Evolutionary conservation across 2,329 filamentous ascomycete species (phyloP).

Genomic region (Ascochyta pisi): DNA sequence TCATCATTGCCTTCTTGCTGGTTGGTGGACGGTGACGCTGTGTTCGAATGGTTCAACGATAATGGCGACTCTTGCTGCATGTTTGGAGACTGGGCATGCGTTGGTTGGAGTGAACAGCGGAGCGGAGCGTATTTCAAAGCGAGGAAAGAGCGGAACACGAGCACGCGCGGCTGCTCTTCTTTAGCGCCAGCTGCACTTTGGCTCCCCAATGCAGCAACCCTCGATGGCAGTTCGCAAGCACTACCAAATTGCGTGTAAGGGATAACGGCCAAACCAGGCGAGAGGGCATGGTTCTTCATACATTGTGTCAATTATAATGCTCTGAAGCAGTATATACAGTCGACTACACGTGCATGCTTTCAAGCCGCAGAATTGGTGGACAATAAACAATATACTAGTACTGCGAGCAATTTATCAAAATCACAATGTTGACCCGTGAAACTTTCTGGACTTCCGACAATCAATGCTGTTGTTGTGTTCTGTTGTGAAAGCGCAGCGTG

Average conservation of each 20-base stretch:
- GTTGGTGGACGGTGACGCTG: conserved; percentile 12
- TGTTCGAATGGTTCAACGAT: conserved; percentile 13
- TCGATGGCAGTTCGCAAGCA: conserved; percentile 1
- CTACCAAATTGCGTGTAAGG: not conserved
- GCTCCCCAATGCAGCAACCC: not conserved
- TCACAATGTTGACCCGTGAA: too few species aligned
- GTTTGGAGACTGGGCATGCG: not conserved
- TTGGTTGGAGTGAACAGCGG: not conserved
- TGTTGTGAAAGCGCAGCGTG: too few species aligned
- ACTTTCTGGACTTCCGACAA: too few species aligned
- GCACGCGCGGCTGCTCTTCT: not conserved
- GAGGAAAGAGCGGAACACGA: conserved; percentile 17
- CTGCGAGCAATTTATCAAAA: too few species aligned
- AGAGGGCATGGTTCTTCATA: not conserved
- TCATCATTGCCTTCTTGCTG: conserved; percentile 12
- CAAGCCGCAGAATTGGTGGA: too few species aligned
- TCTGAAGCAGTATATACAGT: too few species aligned
- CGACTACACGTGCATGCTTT: too few species aligned
- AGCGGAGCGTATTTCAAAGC: conserved; percentile 16
- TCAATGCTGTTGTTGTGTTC: too few species aligned
- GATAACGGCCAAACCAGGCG: not conserved
- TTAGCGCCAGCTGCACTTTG: not conserved
- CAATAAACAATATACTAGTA: too few species aligned
- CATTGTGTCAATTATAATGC: too few species aligned
- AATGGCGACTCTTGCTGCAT: conserved; percentile 29